Percentiles rank a stretch among this genome's conserved stretches.
phyloP scores from a whole-genome alignment of 768 basidiomycete genomes.

The Phanerochaete carnosa region DNA sequence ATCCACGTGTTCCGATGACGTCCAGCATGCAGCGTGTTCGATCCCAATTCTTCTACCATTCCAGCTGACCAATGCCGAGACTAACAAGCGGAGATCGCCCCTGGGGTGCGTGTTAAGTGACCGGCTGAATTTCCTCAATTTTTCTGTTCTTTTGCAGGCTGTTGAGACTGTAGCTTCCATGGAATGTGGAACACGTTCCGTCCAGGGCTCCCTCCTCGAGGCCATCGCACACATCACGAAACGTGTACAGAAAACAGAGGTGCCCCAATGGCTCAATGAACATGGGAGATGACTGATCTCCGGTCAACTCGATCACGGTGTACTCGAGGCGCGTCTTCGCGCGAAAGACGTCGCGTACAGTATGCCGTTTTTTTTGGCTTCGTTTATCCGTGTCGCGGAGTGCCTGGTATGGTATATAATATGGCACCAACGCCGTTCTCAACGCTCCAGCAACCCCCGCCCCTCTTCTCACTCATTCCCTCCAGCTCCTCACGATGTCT shows the following conservation, averaged over 20 bases:
- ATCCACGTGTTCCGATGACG: neutral
- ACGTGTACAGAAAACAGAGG: neutral
- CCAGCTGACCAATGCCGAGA: neutral
- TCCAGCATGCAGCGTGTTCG: neutral
- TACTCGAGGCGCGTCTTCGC: neutral
- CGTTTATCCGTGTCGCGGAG: neutral
- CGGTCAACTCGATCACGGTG: neutral
- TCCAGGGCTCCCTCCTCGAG: neutral
- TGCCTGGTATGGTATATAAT: neutral
- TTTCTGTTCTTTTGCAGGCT: neutral
- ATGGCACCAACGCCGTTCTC: neutral
- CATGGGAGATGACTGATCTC: neutral
- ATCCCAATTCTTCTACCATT: neutral
- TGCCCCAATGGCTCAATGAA: neutral
- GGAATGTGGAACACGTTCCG: neutral
- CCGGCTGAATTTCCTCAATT: neutral
- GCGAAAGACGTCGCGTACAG: neutral
- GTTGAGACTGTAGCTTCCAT: neutral
- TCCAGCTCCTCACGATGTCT: slow-evolving; percentile 24
- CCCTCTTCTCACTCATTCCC: neutral
- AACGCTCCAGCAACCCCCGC: neutral
- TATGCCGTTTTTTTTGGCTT: neutral
- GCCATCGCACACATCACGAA: neutral
- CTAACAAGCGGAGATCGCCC: neutral
- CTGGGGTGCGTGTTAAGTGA: neutral